These are phyloP conservation scores for Paraurostyla sp. DNA, from an alignment of 73 alveolate species.

Conservation along the genomic window DNA sequence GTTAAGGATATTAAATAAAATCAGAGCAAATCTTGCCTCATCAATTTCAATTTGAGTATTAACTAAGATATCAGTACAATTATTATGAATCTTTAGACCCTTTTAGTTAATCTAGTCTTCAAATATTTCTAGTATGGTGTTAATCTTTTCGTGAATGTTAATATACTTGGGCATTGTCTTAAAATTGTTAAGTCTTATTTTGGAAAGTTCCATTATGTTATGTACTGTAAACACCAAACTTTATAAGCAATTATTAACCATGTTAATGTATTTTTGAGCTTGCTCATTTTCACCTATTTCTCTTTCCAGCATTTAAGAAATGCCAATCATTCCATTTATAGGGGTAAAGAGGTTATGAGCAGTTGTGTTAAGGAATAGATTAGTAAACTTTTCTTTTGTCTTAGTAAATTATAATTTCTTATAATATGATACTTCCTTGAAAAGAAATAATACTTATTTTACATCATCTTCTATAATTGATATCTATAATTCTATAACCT, in stretches of 20 bases:
- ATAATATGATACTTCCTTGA: slow-evolving; percentile 42
- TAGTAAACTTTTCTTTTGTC: slow-evolving; percentile 43
- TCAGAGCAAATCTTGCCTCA: slow-evolving; percentile 17
- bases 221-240: slow-evolving; percentile 43
- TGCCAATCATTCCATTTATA: slow-evolving; percentile 25
- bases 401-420: slow-evolving; percentile 17
- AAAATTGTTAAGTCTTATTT: slow-evolving; percentile 18
- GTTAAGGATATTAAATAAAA: neutral
- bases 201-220: slow-evolving; percentile 37
- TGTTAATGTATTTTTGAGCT: neutral
- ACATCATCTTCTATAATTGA: neutral
- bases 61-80: neutral
- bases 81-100: neutral
- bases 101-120: neutral
- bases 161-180: neutral
- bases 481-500: slow-evolving; percentile 3
- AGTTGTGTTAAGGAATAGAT: slow-evolving; percentile 26
- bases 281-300: neutral
- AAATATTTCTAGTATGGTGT: neutral
- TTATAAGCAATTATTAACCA: slow-evolving; percentile 21
- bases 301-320: slow-evolving; percentile 17
- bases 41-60: slow-evolving; percentile 23
- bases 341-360: slow-evolving; percentile 47
- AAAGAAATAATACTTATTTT: slow-evolving; percentile 13
- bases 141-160: slow-evolving; percentile 16